Evolutionary conservation across 176 grass and related monocot genomes (phyloP).

Genomic region (Oryza punctata): DNA sequence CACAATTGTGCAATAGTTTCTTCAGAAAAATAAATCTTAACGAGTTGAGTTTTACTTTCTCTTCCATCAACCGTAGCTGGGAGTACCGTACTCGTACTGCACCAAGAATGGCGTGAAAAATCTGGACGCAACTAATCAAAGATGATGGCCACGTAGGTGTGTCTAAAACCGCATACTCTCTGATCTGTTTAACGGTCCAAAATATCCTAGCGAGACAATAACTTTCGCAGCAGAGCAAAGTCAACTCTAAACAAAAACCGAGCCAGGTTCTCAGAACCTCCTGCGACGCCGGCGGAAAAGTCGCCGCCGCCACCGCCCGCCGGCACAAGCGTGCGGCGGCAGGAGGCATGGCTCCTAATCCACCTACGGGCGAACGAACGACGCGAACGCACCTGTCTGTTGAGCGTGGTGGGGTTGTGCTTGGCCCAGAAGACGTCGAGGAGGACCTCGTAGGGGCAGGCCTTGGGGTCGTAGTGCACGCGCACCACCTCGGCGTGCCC

Average conservation of each 20-base stretch:
- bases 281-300: conserved; percentile 1
- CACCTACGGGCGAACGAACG: background rate
- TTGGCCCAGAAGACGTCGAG: conserved; percentile 88
- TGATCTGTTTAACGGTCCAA: background rate
- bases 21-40: no score
- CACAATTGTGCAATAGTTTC: no score
- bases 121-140: no score
- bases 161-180: background rate
- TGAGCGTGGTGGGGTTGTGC: conserved; percentile 82
- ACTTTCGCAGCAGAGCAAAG: background rate
- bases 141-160: background rate
- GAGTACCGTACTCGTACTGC: no score
- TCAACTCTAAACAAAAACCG: background rate
- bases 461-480: conserved; percentile 69
- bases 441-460: conserved; percentile 62
- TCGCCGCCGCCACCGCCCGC: background rate
- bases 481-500: conserved; percentile 86
- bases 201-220: background rate
- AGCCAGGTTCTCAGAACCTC: conserved; percentile 35
- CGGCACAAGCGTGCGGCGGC: background rate
- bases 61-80: no score
- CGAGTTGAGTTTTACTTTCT: no score
- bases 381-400: conserved; percentile 56
- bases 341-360: background rate
- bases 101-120: no score